These are phyloP conservation scores for Russula sp. DNA, from an alignment of 768 basidiomycete species.

Conservation along the genomic window DNA sequence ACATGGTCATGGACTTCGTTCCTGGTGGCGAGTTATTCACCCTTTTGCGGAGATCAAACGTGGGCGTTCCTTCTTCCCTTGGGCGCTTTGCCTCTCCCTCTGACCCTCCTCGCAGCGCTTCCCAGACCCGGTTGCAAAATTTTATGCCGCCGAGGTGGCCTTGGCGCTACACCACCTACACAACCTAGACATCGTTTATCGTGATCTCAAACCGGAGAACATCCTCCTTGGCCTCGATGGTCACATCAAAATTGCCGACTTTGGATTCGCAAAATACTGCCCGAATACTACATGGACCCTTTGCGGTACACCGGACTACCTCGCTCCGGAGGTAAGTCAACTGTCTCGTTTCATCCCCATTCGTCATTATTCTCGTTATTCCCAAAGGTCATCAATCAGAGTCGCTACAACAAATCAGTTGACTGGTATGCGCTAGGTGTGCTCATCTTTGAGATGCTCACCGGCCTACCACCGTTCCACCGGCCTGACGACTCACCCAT, in stretches of 20 bases:
- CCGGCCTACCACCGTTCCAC: conserved; percentile 93
- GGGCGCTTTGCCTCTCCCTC: conserved; percentile 5
- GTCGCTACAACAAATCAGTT: conserved; percentile 91
- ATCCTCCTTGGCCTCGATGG: conserved; percentile 90
- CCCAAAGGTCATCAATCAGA: conserved; percentile 64
- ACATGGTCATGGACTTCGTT: conserved; percentile 98
- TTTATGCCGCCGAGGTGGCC: conserved; percentile 94
- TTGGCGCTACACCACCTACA: conserved; percentile 91
- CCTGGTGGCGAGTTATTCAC: conserved; percentile 97
- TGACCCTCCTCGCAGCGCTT: conserved; percentile 56
- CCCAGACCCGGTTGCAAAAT: conserved; percentile 95
- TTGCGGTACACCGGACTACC: conserved; percentile 94
- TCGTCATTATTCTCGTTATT: conserved; percentile 1
- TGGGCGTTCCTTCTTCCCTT: conserved; percentile 33
- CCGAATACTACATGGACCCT: conserved; percentile 89
- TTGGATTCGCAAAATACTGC: conserved; percentile 92
- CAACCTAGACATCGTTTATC: conserved; percentile 83
- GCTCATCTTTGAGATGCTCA: conserved; percentile 96
- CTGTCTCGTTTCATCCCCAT: not conserved
- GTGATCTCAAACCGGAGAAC: conserved; percentile 97
- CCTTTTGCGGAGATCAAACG: conserved; percentile 83
- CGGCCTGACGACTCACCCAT: conserved; percentile 79
- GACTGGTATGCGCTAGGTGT: conserved; percentile 99
- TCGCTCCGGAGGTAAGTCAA: conserved; percentile 78
- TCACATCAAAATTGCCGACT: conserved; percentile 95